Base-by-base conservation (phyloP, 225 moss, liverwort and hornwort species). In the Bryum argenteum region DNA sequence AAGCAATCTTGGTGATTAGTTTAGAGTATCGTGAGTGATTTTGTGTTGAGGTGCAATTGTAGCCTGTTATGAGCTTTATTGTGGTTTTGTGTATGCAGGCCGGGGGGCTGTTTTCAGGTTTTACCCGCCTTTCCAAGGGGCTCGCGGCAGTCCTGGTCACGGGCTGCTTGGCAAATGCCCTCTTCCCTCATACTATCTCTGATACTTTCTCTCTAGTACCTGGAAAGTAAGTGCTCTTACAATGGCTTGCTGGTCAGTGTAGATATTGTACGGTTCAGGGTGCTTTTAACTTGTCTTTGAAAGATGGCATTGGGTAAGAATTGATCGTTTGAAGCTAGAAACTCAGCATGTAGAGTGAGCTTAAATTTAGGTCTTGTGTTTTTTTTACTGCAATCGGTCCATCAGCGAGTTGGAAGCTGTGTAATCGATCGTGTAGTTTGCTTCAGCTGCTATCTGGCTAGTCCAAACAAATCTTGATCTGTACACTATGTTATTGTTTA, bases 101-200 rank as follows among this genome's bases (percentile, higher is more conserved):
- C 6, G 73, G 74, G 50, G 82, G 61, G 23, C 41, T 71, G 57
- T 72, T 85, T 26, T 63, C 85, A 14, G 84, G 85, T 48, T 80
- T 87, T 66, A 83, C 90, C 26, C 85, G 74, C 58, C 82, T 90
- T 37, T 93, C 93, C 14, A 96, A 88, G 77, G 90, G 82, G 23
- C 80, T 96, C 53, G 77, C 81, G 65, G 81, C 65, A 40, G 58
- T 93, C 47, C 77, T 93, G 54, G 73, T 81, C 20, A 71, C 72
- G 8, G 83, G 86, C 71, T 93, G 78, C 69, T 65, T 85, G 50
- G 53, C 86, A 61, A 75, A 67, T 82, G 71, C 58, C 63, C 54
- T 81, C 24, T 82, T 85, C 33, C 84, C 89, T 20, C 45, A 60
- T 28, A 71, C 69, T 9, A 69, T 85, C 15, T 89, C 90, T 19